These are phyloP conservation scores for Jamesozyma lodderae DNA, from an alignment of 805 yeast genomes.

Conservation along the genomic window DNA sequence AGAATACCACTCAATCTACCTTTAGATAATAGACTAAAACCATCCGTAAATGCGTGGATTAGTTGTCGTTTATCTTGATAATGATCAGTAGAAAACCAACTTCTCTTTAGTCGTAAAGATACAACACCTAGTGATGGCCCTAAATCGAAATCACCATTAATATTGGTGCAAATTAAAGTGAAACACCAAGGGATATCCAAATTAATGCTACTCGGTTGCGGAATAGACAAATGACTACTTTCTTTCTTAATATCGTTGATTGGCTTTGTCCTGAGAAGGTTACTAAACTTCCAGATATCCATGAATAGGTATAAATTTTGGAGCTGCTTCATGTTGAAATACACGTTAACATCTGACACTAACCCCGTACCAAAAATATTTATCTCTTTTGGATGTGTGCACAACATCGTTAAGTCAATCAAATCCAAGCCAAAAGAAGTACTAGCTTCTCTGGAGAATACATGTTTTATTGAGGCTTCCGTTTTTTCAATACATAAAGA, in stretches of 20 bases:
- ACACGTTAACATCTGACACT: constrained; percentile 48
- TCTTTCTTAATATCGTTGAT: constrained; percentile 3
- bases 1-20: constrained; percentile 79
- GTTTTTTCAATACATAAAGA: constrained; percentile 45
- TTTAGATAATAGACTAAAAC: constrained; percentile 42
- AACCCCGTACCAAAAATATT: constrained; percentile 43
- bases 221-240: constrained; percentile 4
- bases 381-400: constrained; percentile 35
- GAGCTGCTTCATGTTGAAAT: constrained; percentile 70
- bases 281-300: constrained; percentile 70
- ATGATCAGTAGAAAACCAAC: constrained; percentile 66
- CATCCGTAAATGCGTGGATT: constrained; percentile 50
- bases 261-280: constrained; percentile 19
- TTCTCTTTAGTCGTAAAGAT: constrained; percentile 42
- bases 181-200: constrained; percentile 65
- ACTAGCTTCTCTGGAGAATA: constrained; percentile 82
- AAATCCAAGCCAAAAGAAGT: constrained; percentile 50
- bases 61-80: constrained; percentile 63
- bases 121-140: constrained; percentile 78
- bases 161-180: constrained; percentile 45
- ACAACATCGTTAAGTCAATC: constrained; percentile 39
- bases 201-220: constrained; percentile 35
- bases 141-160: constrained; percentile 55
- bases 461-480: constrained; percentile 73
- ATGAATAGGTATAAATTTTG: constrained; percentile 78